phyloP scores from a whole-genome alignment of 495 filamentous ascomycete species.

The Cercophora samala region DNA sequence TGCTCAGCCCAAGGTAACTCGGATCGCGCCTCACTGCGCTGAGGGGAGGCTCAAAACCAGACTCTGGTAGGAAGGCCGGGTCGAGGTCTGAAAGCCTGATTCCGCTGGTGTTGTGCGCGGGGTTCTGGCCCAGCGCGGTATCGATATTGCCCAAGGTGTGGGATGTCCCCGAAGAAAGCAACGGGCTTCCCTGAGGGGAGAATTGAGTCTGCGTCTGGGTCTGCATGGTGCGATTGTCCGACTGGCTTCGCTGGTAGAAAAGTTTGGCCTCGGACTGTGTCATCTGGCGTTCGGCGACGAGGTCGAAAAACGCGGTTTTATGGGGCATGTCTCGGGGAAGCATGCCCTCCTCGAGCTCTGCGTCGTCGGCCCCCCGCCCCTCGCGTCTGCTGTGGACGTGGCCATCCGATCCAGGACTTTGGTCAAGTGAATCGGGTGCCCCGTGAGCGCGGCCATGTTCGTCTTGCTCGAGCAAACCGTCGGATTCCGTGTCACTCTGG shows the following conservation, averaged over 20 bases:
- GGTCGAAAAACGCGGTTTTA: conserved; percentile 80
- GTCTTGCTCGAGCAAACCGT: conserved; percentile 22
- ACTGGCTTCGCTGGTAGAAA: conserved; percentile 87
- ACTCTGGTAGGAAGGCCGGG: conserved; percentile 14
- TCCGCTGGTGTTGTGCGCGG: conserved; percentile 12
- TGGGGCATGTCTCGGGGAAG: conserved; percentile 71
- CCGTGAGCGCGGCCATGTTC: conserved; percentile 4
- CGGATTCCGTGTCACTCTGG: conserved; percentile 32
- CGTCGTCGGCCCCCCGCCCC: conserved; percentile 1
- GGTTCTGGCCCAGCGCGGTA: conserved; percentile 12
- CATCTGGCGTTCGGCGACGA: conserved; percentile 84
- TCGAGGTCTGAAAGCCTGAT: conserved; percentile 21
- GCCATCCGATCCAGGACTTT: conserved; percentile 15
- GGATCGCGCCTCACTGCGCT: conserved; percentile 18
- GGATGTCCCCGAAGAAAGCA: conserved; percentile 39
- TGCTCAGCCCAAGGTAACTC: conserved; percentile 15
- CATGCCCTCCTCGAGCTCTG: conserved; percentile 52
- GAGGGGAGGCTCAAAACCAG: conserved; percentile 6
- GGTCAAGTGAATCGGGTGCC: conserved; percentile 2
- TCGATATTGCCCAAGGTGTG: conserved; percentile 31
- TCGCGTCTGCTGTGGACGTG: conserved; percentile 11
- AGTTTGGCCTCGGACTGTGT: conserved; percentile 89
- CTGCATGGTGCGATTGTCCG: conserved; percentile 51
- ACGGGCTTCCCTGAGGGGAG: conserved; percentile 49
- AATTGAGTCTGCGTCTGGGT: conserved; percentile 28